Percentiles rank a stretch among this genome's conserved stretches.
Evolutionary conservation across 371 early-diverging fungal genomes (phyloP).

Genomic region (Lichtheimia ramosa): DNA sequence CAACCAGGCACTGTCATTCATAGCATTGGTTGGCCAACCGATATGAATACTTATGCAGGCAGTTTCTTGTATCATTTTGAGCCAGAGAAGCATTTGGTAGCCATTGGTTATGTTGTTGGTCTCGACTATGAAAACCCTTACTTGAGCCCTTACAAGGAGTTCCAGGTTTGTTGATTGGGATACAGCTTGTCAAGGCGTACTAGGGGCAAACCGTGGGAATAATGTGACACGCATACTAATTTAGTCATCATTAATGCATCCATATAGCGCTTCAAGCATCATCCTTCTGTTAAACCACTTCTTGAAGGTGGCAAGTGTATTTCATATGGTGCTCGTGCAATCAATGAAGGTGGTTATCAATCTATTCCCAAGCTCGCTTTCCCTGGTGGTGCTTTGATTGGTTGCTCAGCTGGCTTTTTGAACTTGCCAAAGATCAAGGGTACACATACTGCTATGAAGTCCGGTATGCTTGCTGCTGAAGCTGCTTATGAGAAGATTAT

Average conservation of each 20-base stretch:
- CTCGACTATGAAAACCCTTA: conserved; percentile 96
- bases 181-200: too few species aligned
- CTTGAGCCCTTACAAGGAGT: conserved; percentile 94
- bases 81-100: conserved; percentile 73
- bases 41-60: conserved; percentile 90
- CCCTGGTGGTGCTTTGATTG: conserved; percentile 97
- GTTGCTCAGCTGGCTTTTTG: conserved; percentile 95
- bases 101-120: conserved; percentile 90
- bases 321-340: conserved; percentile 94
- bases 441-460: conserved; percentile 98
- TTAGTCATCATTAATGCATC: conserved; percentile 1
- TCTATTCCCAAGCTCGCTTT: conserved; percentile 93
- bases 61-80: conserved; percentile 96
- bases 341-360: conserved; percentile 95
- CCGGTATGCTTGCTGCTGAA: conserved; percentile 91
- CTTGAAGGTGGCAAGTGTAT: conserved; percentile 93
- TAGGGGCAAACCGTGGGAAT: conserved; percentile 28
- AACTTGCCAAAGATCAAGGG: conserved; percentile 99
- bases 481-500: conserved; percentile 73
- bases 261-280: conserved; percentile 85
- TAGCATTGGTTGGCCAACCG: conserved; percentile 92
- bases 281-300: conserved; percentile 78
- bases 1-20: conserved; percentile 87
- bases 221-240: conserved; percentile 5
- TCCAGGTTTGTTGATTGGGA: conserved; percentile 56